Conservation (phyloP, 441 rosid species). For the Corymbia citriodora region DNA sequence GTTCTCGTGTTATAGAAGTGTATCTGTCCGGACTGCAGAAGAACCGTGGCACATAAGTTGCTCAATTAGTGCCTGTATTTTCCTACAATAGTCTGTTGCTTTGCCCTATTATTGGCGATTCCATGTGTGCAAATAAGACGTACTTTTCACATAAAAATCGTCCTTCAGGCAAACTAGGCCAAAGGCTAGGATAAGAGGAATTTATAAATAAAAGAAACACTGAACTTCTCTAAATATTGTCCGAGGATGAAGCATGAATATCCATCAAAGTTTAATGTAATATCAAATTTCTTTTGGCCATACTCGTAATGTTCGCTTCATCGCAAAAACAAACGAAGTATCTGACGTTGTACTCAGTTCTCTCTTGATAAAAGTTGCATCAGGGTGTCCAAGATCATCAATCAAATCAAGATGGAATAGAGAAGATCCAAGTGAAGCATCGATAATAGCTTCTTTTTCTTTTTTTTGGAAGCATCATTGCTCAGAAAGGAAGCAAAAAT, state of each 20-base stretch:
- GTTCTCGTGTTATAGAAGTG: constrained; percentile 51
- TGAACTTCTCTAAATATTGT: background rate
- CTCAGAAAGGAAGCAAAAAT: background rate
- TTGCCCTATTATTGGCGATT: background rate
- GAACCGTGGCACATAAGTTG: background rate
- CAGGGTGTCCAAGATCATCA: background rate
- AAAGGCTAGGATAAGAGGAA: background rate
- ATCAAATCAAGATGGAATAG: background rate
- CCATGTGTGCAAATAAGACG: background rate
- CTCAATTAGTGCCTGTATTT: background rate
- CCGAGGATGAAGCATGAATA: background rate
- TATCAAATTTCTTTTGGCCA: background rate
- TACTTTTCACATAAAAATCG: background rate
- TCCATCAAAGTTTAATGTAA: background rate
- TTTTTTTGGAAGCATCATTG: background rate
- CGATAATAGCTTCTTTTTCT: background rate
- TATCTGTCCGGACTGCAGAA: constrained; percentile 48
- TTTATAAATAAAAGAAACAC: background rate
- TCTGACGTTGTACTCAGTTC: background rate
- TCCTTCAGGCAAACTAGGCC: background rate
- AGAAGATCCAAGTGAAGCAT: background rate
- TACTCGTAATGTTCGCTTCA: background rate
- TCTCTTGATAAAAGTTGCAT: background rate
- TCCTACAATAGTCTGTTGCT: background rate
- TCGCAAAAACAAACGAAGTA: background rate